phyloP scores from a whole-genome alignment of 257 asterid species.

The Capsicum baccatum region DNA sequence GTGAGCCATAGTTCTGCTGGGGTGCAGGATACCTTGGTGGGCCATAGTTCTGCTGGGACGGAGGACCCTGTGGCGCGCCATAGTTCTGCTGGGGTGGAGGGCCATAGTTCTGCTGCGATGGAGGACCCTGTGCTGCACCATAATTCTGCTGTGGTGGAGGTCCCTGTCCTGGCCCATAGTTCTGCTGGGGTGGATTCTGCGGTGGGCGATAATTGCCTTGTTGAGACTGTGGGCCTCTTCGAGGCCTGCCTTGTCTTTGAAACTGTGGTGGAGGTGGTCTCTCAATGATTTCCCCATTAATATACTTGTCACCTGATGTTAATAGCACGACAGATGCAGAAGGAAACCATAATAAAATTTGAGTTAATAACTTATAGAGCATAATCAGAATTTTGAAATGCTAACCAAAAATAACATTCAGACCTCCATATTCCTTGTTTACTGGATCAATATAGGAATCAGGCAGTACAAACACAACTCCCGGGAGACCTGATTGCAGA shows the following conservation, averaged over 20 bases:
- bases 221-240: conserved; percentile 31
- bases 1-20: conserved; percentile 35
- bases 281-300: conserved; percentile 80
- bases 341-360: not conserved
- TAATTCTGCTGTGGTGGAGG: not conserved
- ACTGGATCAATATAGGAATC: conserved; percentile 94
- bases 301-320: conserved; percentile 85
- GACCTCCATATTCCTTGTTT: conserved; percentile 96
- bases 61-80: conserved; percentile 34
- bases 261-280: conserved; percentile 84
- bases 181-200: conserved; percentile 26
- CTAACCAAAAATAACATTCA: conserved; percentile 28
- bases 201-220: conserved; percentile 33
- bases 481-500: conserved; percentile 58
- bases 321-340: conserved; percentile 18
- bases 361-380: not conserved
- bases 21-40: conserved; percentile 33
- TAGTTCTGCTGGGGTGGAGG: conserved; percentile 41
- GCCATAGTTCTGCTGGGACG: conserved; percentile 44
- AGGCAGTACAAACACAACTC: conserved; percentile 86
- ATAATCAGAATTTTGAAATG: not conserved
- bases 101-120: conserved; percentile 35
- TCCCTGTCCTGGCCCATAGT: conserved; percentile 23
- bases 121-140: conserved; percentile 22
- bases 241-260: conserved; percentile 55